Conservation (phyloP, 2,329 filamentous ascomycete species). For the Thielaviopsis punctulata region DNA sequence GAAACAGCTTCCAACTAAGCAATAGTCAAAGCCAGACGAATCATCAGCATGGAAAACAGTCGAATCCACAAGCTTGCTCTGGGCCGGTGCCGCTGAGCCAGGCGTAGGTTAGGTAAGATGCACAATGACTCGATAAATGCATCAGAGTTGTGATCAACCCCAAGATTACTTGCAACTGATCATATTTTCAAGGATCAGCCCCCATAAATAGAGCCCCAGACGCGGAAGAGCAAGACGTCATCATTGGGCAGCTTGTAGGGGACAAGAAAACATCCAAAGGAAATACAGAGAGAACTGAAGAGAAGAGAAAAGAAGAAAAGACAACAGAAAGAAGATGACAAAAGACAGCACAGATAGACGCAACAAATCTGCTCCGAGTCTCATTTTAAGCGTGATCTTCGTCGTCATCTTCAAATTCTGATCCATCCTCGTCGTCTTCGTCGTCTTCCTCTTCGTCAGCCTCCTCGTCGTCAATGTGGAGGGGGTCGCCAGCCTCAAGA, state of each 20-base stretch:
- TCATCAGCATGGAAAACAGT: neutral
- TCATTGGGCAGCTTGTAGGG: neutral
- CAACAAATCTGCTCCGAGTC: neutral
- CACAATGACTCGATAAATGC: neutral
- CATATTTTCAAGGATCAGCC: neutral
- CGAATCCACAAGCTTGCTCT: neutral
- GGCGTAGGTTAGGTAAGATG: neutral
- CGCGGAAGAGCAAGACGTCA: neutral
- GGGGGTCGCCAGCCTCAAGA: constrained; percentile 14
- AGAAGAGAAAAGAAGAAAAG: neutral
- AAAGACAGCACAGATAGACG: neutral
- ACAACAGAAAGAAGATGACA: neutral
- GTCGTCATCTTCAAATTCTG: constrained; percentile 2
- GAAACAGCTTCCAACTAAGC: neutral
- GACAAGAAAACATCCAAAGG: neutral
- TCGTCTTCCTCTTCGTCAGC: constrained; percentile 9
- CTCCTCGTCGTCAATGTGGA: neutral
- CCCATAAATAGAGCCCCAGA: neutral
- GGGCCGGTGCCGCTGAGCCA: neutral
- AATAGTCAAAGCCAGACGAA: neutral
- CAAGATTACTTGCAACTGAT: neutral
- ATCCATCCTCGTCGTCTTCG: constrained; percentile 5
- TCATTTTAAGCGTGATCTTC: constrained; percentile 5
- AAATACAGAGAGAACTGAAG: too few relatives aligned
- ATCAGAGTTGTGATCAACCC: neutral